Evolutionary conservation across 2,329 filamentous ascomycete genomes (phyloP).

Genomic region (Stemphylium lycopersici): DNA sequence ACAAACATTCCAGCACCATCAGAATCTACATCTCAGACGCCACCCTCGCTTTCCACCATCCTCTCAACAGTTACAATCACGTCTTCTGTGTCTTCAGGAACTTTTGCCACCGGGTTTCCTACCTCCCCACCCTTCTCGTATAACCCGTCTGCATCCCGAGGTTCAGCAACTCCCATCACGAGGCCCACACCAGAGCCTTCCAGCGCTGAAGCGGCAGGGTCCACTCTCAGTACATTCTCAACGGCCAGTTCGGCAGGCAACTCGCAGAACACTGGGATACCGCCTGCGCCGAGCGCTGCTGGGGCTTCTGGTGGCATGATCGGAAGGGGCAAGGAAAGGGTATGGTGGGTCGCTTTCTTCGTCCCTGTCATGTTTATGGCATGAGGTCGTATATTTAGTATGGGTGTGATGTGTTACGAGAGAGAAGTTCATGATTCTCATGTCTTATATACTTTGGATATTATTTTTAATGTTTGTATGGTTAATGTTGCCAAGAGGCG

Average conservation of each 20-base stretch:
- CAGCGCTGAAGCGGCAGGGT: slow-evolving; percentile 8
- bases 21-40: background rate
- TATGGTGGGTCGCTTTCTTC: slow-evolving; percentile 43
- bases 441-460: background rate
- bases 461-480: background rate
- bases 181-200: slow-evolving; percentile 7
- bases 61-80: background rate
- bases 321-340: slow-evolving; percentile 26
- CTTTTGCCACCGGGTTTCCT: background rate
- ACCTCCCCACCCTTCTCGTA: slow-evolving; percentile 9
- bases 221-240: slow-evolving; percentile 21
- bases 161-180: slow-evolving; percentile 11
- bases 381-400: background rate
- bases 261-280: slow-evolving; percentile 25
- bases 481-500: background rate
- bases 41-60: background rate
- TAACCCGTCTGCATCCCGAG: slow-evolving; percentile 10
- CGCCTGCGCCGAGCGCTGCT: slow-evolving; percentile 36
- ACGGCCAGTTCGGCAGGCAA: slow-evolving; percentile 17
- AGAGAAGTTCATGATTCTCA: slow-evolving; percentile 14
- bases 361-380: slow-evolving; percentile 19
- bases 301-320: slow-evolving; percentile 15
- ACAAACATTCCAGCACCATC: background rate
- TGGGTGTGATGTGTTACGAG: background rate
- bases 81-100: background rate